Conservation (phyloP, 2,329 filamentous ascomycete genomes). For the Claviceps africana region DNA sequence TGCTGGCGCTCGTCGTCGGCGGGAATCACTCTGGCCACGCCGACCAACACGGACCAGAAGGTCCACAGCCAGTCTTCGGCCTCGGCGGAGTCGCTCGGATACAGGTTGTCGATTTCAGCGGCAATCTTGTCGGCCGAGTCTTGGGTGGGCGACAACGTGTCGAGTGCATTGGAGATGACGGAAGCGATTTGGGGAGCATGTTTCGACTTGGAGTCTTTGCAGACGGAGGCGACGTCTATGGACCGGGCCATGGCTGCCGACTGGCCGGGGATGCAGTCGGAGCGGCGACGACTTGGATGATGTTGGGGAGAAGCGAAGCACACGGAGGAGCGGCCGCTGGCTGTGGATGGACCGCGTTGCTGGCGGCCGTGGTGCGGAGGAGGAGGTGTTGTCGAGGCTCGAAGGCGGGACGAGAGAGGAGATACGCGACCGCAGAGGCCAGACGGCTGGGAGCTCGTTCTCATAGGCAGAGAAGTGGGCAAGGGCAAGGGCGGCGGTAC, state of each 20-base stretch:
- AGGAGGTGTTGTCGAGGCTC: no score
- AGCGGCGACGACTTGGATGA: no score
- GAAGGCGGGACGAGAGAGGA: no score
- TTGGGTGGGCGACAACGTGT: slow-evolving; percentile 7
- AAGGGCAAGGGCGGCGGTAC: no score
- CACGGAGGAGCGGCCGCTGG: no score
- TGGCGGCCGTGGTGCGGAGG: no score
- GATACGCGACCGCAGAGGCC: no score
- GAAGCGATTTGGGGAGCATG: slow-evolving; percentile 10
- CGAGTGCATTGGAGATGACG: slow-evolving; percentile 14
- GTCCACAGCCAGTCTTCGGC: slow-evolving; percentile 16
- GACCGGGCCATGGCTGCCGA: background rate
- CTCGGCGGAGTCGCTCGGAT: slow-evolving; percentile 7
- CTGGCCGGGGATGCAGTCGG: no score
- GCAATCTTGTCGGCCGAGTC: slow-evolving; percentile 11
- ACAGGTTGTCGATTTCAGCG: slow-evolving; percentile 14
- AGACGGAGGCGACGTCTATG: slow-evolving; percentile 3
- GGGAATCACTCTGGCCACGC: slow-evolving; percentile 13
- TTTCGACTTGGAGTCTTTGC: slow-evolving; percentile 1
- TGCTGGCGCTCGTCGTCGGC: slow-evolving; percentile 13
- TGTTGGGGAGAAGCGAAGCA: no score
- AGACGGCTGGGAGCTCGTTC: no score
- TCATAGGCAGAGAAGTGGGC: no score
- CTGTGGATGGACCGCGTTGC: no score
- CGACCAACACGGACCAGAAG: slow-evolving; percentile 16